Evolutionary conservation across 2,329 filamentous ascomycete genomes (phyloP).

Genomic region (Diaporthe vaccinii): DNA sequence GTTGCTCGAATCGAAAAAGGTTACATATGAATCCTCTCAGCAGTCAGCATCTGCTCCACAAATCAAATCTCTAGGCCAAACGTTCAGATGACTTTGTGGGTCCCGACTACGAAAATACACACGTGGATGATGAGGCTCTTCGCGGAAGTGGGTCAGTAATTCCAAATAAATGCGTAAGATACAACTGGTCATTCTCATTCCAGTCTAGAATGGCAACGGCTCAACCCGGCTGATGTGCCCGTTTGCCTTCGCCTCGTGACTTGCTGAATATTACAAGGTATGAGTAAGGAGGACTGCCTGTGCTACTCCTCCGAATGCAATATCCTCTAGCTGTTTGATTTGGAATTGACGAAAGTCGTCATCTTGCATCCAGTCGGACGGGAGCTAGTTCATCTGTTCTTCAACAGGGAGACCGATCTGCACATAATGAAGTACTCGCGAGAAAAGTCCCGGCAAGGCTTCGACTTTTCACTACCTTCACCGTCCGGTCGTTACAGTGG

Average conservation of each 20-base stretch:
- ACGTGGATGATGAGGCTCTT: neutral
- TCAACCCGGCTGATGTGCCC: neutral
- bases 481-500: neutral
- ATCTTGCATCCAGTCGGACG: neutral
- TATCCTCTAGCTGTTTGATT: neutral
- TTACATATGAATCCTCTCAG: neutral
- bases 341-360: neutral
- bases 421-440: neutral
- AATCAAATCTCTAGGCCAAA: neutral
- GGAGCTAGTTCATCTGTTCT: neutral
- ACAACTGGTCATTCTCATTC: neutral
- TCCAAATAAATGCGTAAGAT: neutral
- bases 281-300: neutral
- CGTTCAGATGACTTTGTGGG: neutral
- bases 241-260: neutral
- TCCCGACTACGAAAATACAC: neutral
- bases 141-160: neutral
- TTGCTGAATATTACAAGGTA: neutral
- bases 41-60: neutral
- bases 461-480: neutral
- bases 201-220: neutral
- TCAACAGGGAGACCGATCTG: neutral
- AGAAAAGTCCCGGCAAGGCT: neutral
- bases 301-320: neutral
- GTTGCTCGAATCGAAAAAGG: neutral